Base-by-base conservation (phyloP, 2,329 filamentous ascomycete genomes). In the Botrytis byssoidea region DNA sequence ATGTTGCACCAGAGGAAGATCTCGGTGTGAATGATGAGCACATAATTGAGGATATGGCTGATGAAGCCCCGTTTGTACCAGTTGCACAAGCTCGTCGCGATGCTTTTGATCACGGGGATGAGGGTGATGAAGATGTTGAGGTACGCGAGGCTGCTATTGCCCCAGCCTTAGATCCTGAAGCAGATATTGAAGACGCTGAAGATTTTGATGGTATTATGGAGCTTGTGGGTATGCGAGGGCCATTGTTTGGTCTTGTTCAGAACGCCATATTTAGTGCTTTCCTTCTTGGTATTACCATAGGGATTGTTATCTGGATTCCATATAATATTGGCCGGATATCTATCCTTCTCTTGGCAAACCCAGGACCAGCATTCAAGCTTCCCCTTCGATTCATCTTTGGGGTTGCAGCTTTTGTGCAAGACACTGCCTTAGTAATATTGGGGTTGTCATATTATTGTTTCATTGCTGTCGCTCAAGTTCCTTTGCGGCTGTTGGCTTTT, bases 181-280 rank as follows among this genome's bases (percentile, higher is more conserved):
- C 89, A 71, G 91, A 93, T 77, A 92, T 91, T 16, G 93, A 95
- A 61, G 92, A 98, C 77, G 93, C 93, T 16, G 96, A 99, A 83
- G 96, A 99, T 80, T 90, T 99, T 25, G 96, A 99, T 81, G 96
- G 96, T 0, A 93, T 99, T 70, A 90, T 99, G 85, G 96, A 99
- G 82, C 88, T 99, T 25, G 92, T 99, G 74, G 96, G 96, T 55
- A 97, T 99, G 92, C 93, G 97, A 79, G 96, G 96, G 0, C 96
- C 96, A 0, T 86, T 99, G 4, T 91, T 92, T 22, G 94, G 94
- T 4, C 87, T 99, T 9, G 90, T 98, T 77, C 96, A 99, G 80
- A 99, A 99, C 78, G 94, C 93, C 72, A 90, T 98, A 25, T 99
- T 99, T 82, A 97, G 95, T 81, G 92, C 93, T 12, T 91, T 98